Conservation (phyloP, 441 rosid species). For the Brassica balearica region DNA sequence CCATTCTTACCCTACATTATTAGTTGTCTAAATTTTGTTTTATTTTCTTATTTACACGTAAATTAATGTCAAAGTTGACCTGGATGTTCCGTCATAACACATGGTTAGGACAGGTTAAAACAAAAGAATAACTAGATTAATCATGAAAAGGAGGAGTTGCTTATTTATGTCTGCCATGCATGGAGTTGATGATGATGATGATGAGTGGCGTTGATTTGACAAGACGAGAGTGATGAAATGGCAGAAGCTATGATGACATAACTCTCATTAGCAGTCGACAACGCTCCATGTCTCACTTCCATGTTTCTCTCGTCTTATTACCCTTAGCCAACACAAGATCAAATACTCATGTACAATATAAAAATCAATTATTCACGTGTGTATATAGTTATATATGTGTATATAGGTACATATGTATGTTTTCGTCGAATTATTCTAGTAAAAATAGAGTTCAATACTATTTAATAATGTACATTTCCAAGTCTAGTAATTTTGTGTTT, state of each 20-base stretch:
- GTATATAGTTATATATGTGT: not conserved
- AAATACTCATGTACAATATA: slow-evolving; percentile 6
- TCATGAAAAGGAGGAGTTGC: slow-evolving; percentile 9
- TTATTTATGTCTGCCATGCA: slow-evolving; percentile 32
- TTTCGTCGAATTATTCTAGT: not conserved
- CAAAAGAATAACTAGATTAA: slow-evolving; percentile 16
- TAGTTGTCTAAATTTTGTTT: slow-evolving; percentile 10
- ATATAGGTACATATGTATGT: not conserved
- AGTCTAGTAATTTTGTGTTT: not conserved
- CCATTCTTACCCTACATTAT: slow-evolving; percentile 26
- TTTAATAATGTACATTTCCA: not conserved
- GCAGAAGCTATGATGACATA: slow-evolving; percentile 37
- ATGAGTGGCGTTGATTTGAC: slow-evolving; percentile 29
- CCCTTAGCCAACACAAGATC: slow-evolving; percentile 12
- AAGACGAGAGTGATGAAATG: slow-evolving; percentile 24
- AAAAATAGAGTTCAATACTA: not conserved
- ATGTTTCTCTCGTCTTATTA: slow-evolving; percentile 39
- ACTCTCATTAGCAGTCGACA: slow-evolving; percentile 37
- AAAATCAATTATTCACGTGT: not conserved
- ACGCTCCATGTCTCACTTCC: slow-evolving; percentile 43
- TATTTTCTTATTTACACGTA: slow-evolving; percentile 12
- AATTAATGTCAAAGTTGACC: slow-evolving; percentile 25
- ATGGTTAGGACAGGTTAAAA: slow-evolving; percentile 31
- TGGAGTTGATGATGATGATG: not conserved
- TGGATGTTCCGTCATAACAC: slow-evolving; percentile 26